Evolutionary conservation across 164 flowering plant species (phyloP).

Genomic region (Buxus sempervirens): DNA sequence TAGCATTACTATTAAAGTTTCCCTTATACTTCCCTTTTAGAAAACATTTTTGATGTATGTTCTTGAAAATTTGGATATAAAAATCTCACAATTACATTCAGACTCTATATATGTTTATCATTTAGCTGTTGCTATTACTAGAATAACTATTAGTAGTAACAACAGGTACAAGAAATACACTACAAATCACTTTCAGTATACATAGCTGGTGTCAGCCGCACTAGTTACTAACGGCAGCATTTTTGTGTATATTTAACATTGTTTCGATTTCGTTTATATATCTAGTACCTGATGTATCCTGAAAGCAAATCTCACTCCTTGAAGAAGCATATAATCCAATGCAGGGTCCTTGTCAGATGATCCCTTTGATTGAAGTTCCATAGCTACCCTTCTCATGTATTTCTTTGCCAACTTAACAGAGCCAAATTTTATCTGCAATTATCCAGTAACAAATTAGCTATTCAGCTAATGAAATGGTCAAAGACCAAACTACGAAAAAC

Average conservation of each 20-base stretch:
- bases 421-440: slow-evolving; percentile 72
- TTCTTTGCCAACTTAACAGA: slow-evolving; percentile 88
- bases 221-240: background rate
- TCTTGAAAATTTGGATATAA: too few species aligned
- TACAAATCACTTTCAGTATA: too few species aligned
- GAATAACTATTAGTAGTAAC: too few species aligned
- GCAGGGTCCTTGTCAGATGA: slow-evolving; percentile 69
- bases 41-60: too few species aligned
- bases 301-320: slow-evolving; percentile 97
- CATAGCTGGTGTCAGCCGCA: too few species aligned
- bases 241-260: background rate
- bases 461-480: background rate
- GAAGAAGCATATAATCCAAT: slow-evolving; percentile 80
- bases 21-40: too few species aligned
- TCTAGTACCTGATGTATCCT: slow-evolving; percentile 82
- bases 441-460: background rate
- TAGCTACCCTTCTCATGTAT: slow-evolving; percentile 83
- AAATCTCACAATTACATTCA: too few species aligned
- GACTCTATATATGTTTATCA: too few species aligned
- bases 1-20: too few species aligned
- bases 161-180: too few species aligned
- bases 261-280: background rate
- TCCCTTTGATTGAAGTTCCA: slow-evolving; percentile 66
- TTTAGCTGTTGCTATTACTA: too few species aligned
- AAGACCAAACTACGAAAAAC: too few species aligned